Conservation (phyloP, 257 asterid species). For the Jacaranda mimosifolia region DNA sequence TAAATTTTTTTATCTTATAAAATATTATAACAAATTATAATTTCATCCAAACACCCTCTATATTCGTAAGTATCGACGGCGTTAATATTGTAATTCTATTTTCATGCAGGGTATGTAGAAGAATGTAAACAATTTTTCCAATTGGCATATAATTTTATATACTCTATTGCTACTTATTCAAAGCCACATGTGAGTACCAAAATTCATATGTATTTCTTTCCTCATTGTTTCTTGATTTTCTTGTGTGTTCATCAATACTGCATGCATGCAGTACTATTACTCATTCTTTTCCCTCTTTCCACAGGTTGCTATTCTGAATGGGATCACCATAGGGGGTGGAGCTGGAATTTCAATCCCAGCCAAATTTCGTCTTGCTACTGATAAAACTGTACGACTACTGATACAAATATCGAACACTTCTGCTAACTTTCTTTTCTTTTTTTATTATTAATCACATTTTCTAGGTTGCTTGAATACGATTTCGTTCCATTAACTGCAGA, state of each 20-base stretch:
- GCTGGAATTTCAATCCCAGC: constrained; percentile 87
- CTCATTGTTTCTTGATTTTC: too few relatives aligned
- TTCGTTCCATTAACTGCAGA: constrained; percentile 46
- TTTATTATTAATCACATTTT: background rate
- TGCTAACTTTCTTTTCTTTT: background rate
- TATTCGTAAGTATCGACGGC: too few relatives aligned
- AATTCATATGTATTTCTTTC: background rate
- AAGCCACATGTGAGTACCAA: constrained; percentile 77
- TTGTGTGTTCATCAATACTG: too few relatives aligned
- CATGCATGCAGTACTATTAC: too few relatives aligned
- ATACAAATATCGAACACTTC: background rate
- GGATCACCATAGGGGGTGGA: constrained; percentile 88
- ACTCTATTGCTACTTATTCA: constrained; percentile 66
- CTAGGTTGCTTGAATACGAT: background rate
- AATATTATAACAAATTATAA: too few relatives aligned
- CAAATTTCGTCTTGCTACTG: constrained; percentile 75
- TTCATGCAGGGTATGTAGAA: constrained; percentile 63
- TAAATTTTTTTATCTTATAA: too few relatives aligned
- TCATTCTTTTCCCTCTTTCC: too few relatives aligned
- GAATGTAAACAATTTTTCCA: constrained; percentile 65
- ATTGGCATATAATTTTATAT: constrained; percentile 51
- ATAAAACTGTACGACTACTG: constrained; percentile 60
- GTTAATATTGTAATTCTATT: background rate
- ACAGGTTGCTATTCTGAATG: constrained; percentile 78
- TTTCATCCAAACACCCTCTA: too few relatives aligned